A percentile compares a stretch with the other conserved stretches of the same genome.
Evolutionary conservation across 805 yeast species (phyloP).

Genomic region (Soucietia sequanensis): DNA sequence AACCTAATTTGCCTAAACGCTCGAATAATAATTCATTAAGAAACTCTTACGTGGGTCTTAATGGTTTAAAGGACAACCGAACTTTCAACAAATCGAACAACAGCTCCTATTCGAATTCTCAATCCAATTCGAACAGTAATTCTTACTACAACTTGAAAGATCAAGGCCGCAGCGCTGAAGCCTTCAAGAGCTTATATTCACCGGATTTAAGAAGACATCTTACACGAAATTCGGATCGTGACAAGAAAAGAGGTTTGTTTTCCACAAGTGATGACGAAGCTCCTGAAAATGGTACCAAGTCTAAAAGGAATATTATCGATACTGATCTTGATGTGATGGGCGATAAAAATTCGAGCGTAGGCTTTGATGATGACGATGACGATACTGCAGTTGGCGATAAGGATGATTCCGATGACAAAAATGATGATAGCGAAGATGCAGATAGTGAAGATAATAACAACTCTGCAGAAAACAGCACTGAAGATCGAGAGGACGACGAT

Average conservation of each 20-base stretch:
- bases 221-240: conserved; percentile 1
- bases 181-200: conserved; percentile 18
- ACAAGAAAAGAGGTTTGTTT: background rate
- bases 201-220: conserved; percentile 22
- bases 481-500: too few relatives aligned
- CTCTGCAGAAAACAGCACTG: too few relatives aligned
- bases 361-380: conserved; percentile 6
- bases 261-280: conserved; percentile 3
- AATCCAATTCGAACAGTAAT: conserved; percentile 14
- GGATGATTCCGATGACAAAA: conserved; percentile 4
- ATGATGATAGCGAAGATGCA: background rate
- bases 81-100: conserved; percentile 4
- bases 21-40: conserved; percentile 25
- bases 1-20: conserved; percentile 34
- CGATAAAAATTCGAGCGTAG: conserved; percentile 3
- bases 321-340: conserved; percentile 4
- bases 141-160: conserved; percentile 20
- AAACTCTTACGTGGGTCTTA: conserved; percentile 40
- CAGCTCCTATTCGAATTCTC: conserved; percentile 8
- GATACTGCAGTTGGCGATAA: conserved; percentile 2
- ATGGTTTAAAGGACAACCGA: conserved; percentile 29
- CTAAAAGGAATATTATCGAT: conserved; percentile 2
- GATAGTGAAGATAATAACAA: too few relatives aligned
- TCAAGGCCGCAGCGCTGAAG: conserved; percentile 6
- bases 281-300: conserved; percentile 5